Percentiles rank a stretch among this genome's conserved stretches.
These are phyloP conservation scores for Sarocladium brachiariae DNA, from an alignment of 2,329 filamentous ascomycete species.

Conservation along the genomic window DNA sequence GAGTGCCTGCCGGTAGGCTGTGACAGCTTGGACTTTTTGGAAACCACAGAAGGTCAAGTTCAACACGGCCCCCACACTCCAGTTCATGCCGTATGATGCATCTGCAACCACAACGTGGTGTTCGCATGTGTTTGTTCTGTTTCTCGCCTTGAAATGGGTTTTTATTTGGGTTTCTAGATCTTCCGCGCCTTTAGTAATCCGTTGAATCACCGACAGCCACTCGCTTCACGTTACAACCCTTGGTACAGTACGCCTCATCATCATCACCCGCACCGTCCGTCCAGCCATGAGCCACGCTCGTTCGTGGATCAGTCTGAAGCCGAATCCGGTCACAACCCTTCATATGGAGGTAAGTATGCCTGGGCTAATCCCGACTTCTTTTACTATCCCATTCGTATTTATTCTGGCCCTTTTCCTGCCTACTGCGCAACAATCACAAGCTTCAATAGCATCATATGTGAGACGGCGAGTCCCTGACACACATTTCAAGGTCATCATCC, in stretches of 20 bases:
- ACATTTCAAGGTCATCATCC: not conserved
- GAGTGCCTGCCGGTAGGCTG: no score
- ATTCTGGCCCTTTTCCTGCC: not conserved
- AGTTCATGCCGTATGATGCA: conserved; percentile 4
- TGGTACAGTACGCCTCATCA: no score
- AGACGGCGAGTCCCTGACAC: not conserved
- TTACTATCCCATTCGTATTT: not conserved
- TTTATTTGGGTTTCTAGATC: no score
- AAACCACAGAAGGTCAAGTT: no score
- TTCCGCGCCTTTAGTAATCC: no score
- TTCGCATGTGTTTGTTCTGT: not conserved
- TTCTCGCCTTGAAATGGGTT: no score
- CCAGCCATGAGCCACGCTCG: not conserved
- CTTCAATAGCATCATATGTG: no score
- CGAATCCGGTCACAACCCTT: not conserved
- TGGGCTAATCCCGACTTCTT: not conserved
- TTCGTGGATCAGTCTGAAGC: not conserved
- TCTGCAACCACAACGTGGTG: not conserved
- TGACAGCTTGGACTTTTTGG: no score
- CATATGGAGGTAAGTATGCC: not conserved
- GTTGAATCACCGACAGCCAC: no score
- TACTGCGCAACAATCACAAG: not conserved
- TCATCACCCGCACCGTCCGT: not conserved
- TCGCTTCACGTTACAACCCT: no score
- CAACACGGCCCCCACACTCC: no score